A percentile compares a stretch with the other conserved stretches of the same genome.
Evolutionary conservation across 805 yeast species (phyloP).

Genomic region (Limtongozyma cylindracea): DNA sequence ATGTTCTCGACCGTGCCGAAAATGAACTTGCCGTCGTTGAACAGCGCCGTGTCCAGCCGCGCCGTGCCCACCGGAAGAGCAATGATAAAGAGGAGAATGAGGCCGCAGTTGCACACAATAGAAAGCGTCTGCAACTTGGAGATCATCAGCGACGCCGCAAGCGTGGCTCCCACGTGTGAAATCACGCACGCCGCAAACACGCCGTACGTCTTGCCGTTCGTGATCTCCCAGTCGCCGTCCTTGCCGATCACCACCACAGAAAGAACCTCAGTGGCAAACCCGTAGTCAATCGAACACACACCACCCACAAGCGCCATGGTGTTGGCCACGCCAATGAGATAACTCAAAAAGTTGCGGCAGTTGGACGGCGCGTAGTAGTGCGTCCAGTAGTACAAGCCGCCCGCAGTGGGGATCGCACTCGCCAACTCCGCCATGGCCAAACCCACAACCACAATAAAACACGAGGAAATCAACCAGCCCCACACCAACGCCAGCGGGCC

Average conservation of each 20-base stretch:
- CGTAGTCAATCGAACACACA: constrained; percentile 42
- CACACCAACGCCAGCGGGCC: constrained; percentile 2
- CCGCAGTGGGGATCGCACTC: constrained; percentile 49
- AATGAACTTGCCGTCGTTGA: constrained; percentile 24
- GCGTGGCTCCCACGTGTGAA: constrained; percentile 24
- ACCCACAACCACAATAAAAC: constrained; percentile 22
- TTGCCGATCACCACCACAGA: constrained; percentile 28
- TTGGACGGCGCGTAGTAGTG: constrained; percentile 32
- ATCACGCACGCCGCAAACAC: constrained; percentile 36
- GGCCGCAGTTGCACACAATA: constrained; percentile 22
- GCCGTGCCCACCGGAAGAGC: constrained; percentile 38
- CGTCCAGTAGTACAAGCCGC: constrained; percentile 49
- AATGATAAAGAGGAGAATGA: constrained; percentile 28
- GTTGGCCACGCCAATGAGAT: constrained; percentile 38
- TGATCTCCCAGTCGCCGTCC: constrained; percentile 28
- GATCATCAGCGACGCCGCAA: constrained; percentile 26
- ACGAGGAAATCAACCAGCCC: constrained; percentile 1
- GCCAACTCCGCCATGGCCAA: constrained; percentile 40
- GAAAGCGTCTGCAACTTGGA: constrained; percentile 36
- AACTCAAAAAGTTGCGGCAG: constrained; percentile 1
- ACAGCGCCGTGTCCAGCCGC: constrained; percentile 4
- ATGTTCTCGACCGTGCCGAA: constrained; percentile 25
- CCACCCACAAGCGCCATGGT: constrained; percentile 44
- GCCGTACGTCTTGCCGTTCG: constrained; percentile 31
- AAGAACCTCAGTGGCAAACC: constrained; percentile 31